Evolutionary conservation across 1,139 yeast species (phyloP).

Genomic region (Candida mesenterica): DNA sequence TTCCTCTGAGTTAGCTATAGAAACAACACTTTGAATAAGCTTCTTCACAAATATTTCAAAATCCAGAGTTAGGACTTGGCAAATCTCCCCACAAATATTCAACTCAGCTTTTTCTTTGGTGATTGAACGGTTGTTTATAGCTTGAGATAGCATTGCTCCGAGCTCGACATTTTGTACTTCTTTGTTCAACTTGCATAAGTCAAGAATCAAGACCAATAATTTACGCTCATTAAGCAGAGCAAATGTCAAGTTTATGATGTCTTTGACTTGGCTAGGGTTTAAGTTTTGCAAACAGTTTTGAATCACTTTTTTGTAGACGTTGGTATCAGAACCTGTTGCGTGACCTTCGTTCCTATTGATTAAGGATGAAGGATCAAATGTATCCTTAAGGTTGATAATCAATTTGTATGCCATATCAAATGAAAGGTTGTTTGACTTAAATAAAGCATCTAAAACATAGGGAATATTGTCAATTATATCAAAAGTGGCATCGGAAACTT

Average conservation of each 20-base stretch:
- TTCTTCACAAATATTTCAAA: conserved; percentile 32
- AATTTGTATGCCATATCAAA: conserved; percentile 21
- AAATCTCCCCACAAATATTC: conserved; percentile 24
- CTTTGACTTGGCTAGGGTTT: conserved; percentile 19
- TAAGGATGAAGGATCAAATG: conserved; percentile 25
- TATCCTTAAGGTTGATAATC: conserved; percentile 26
- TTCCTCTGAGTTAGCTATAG: conserved; percentile 25
- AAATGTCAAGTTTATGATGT: conserved; percentile 22
- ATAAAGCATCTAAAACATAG: conserved; percentile 21
- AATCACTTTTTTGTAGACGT: conserved; percentile 13
- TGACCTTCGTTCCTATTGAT: conserved; percentile 4
- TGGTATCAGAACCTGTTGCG: conserved; percentile 2
- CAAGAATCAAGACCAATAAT: conserved; percentile 20
- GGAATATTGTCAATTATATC: conserved; percentile 36
- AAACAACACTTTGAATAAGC: conserved; percentile 35
- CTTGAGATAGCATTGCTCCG: conserved; percentile 16
- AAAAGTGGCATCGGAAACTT: conserved; percentile 27
- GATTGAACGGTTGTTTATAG: conserved; percentile 18
- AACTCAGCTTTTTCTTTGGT: conserved; percentile 23
- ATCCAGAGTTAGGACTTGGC: conserved; percentile 20
- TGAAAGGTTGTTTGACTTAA: conserved; percentile 17
- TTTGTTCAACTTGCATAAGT: conserved; percentile 14
- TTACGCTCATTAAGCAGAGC: conserved; percentile 25
- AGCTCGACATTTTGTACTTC: conserved; percentile 12
- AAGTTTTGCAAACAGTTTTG: conserved; percentile 13